phyloP scores from a whole-genome alignment of 192 early-diverging fungal species.

The Radiomyces spectabilis region DNA sequence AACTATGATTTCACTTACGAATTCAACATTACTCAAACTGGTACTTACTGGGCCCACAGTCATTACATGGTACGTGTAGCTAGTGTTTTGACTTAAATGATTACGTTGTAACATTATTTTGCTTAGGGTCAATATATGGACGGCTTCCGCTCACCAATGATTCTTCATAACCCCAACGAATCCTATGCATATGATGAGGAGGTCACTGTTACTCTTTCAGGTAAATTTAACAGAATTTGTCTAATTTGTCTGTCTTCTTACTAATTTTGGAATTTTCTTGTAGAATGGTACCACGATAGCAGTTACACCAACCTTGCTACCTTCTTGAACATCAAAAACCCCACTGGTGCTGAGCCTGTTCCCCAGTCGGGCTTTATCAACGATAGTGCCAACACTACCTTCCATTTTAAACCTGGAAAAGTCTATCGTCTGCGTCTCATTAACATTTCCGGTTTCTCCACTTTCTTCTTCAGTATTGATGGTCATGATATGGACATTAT shows the following conservation, averaged over 20 bases:
- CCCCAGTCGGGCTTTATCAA: conserved; percentile 58
- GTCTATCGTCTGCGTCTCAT: conserved; percentile 74
- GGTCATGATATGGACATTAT: conserved; percentile 60
- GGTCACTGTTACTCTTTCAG: conserved; percentile 52
- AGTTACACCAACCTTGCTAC: conserved; percentile 39
- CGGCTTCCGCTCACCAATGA: conserved; percentile 65
- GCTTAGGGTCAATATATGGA: conserved; percentile 65
- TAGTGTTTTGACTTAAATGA: neutral
- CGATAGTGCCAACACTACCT: conserved; percentile 23
- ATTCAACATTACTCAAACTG: conserved; percentile 57
- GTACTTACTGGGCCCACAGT: conserved; percentile 83
- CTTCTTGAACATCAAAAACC: conserved; percentile 61
- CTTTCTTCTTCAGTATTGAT: conserved; percentile 62
- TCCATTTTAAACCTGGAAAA: conserved; percentile 58
- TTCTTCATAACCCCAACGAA: conserved; percentile 54
- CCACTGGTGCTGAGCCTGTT: conserved; percentile 65
- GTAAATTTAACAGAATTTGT: conserved; percentile 25
- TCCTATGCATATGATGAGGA: conserved; percentile 68
- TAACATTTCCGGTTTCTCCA: conserved; percentile 60
- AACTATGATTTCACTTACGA: conserved; percentile 63
- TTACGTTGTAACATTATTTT: neutral
- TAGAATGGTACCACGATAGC: conserved; percentile 69
- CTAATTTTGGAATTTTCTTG: no score
- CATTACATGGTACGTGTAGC: conserved; percentile 40
- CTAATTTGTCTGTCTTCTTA: no score